Percentiles rank a stretch among this genome's conserved stretches.
phyloP scores from a whole-genome alignment of 1,139 yeast species.

The Magnusiomyces paraingens region DNA sequence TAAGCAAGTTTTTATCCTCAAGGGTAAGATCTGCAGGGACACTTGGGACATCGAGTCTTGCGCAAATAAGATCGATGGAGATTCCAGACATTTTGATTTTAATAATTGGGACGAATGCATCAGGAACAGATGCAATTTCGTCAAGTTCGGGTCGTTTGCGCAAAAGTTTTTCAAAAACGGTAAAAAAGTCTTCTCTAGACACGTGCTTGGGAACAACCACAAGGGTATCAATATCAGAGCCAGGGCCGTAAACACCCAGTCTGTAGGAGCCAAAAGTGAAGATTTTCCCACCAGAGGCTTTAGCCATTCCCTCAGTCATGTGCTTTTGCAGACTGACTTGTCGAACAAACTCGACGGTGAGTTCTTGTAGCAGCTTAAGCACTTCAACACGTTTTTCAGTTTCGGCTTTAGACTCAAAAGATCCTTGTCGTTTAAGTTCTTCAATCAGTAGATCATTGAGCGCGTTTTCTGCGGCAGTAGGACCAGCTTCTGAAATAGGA shows the following conservation, averaged over 20 bases:
- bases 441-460: slow-evolving; percentile 70
- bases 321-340: slow-evolving; percentile 71
- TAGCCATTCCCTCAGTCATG: slow-evolving; percentile 97
- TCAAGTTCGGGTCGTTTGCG: slow-evolving; percentile 71
- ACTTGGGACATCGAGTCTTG: slow-evolving; percentile 72
- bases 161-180: slow-evolving; percentile 62
- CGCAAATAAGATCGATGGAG: slow-evolving; percentile 83
- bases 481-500: slow-evolving; percentile 78
- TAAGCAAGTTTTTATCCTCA: slow-evolving; percentile 74
- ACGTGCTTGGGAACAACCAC: slow-evolving; percentile 96
- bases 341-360: slow-evolving; percentile 76
- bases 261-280: slow-evolving; percentile 94
- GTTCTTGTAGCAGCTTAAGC: slow-evolving; percentile 57
- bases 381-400: slow-evolving; percentile 74
- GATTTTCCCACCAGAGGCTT: slow-evolving; percentile 93
- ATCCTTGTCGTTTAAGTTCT: slow-evolving; percentile 76
- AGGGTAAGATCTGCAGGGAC: slow-evolving; percentile 69
- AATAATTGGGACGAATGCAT: slow-evolving; percentile 93
- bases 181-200: slow-evolving; percentile 81
- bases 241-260: slow-evolving; percentile 95
- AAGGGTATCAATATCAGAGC: slow-evolving; percentile 93
- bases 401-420: slow-evolving; percentile 81
- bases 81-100: slow-evolving; percentile 83
- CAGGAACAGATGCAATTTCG: slow-evolving; percentile 89
- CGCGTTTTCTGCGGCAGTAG: slow-evolving; percentile 70